These are phyloP conservation scores for Neurospora sp. DNA, from an alignment of 495 filamentous ascomycete species.

Conservation along the genomic window DNA sequence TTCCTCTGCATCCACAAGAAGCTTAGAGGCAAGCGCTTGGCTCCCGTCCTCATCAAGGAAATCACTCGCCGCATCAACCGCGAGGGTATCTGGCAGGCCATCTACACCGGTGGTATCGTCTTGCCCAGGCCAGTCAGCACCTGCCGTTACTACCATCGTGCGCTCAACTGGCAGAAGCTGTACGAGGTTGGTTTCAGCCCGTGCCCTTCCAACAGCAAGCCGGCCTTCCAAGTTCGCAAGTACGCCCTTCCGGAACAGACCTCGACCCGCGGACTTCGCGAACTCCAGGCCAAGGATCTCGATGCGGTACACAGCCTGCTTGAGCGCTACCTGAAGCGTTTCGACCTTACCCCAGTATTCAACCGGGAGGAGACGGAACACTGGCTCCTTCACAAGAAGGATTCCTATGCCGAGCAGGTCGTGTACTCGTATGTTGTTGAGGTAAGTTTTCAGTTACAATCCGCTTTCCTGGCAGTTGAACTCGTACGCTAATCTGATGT, in stretches of 20 bases:
- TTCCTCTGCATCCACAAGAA: conserved; percentile 98
- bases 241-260: conserved; percentile 68
- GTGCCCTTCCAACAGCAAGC: conserved; percentile 70
- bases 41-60: conserved; percentile 92
- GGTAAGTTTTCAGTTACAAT: conserved; percentile 22
- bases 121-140: conserved; percentile 85
- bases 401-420: conserved; percentile 58
- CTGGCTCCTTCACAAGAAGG: conserved; percentile 68
- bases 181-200: conserved; percentile 88
- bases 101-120: conserved; percentile 87
- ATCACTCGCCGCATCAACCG: conserved; percentile 85
- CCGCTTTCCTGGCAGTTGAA: not conserved
- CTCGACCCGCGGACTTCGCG: conserved; percentile 59
- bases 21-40: conserved; percentile 80
- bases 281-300: conserved; percentile 76
- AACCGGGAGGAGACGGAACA: conserved; percentile 70
- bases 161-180: conserved; percentile 89
- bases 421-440: conserved; percentile 91
- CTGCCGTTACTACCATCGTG: conserved; percentile 88
- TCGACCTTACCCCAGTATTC: conserved; percentile 77
- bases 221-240: conserved; percentile 65
- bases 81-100: conserved; percentile 77
- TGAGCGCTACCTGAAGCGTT: conserved; percentile 65
- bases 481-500: not conserved
- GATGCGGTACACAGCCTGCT: conserved; percentile 65